Conservation (phyloP, 306 rosid species). For the Vigna radiata region DNA sequence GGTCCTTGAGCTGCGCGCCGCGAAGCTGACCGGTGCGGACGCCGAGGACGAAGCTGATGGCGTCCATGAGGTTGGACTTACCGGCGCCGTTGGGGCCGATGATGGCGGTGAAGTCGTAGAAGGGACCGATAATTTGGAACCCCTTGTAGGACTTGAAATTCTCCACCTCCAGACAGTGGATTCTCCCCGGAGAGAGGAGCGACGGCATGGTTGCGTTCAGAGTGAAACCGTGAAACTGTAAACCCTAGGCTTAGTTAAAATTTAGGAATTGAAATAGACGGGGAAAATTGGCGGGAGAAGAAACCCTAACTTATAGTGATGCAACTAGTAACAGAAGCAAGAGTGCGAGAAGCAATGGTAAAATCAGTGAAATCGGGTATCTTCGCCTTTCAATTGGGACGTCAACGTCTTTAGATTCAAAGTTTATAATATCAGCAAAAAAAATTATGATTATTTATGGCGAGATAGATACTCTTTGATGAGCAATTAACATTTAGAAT, state of each 20-base stretch:
- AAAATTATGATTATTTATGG: not conserved
- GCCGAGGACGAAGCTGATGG: slow-evolving; percentile 97
- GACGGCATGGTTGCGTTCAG: slow-evolving; percentile 72
- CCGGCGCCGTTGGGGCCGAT: slow-evolving; percentile 99
- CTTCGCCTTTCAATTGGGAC: not conserved
- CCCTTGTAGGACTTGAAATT: slow-evolving; percentile 99
- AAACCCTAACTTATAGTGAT: not conserved
- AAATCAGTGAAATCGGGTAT: not conserved
- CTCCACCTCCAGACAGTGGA: slow-evolving; percentile 84
- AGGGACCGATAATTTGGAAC: slow-evolving; percentile 83
- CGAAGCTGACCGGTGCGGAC: slow-evolving; percentile 95
- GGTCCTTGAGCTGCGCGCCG: slow-evolving; percentile 95
- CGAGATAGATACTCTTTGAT: not conserved
- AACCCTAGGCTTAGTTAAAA: no score
- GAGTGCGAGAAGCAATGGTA: not conserved
- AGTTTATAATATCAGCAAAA: no score
- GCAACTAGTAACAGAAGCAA: not conserved
- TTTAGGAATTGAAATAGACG: no score
- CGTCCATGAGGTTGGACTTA: slow-evolving; percentile 98
- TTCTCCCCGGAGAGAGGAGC: slow-evolving; percentile 79
- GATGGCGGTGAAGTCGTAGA: slow-evolving; percentile 92
- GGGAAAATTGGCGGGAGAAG: no score
- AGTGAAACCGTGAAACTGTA: slow-evolving; percentile 36
- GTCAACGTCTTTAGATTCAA: not conserved
- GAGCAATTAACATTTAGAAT: no score